Base-by-base conservation (phyloP, 495 filamentous ascomycete species). In the Podospora comata region DNA sequence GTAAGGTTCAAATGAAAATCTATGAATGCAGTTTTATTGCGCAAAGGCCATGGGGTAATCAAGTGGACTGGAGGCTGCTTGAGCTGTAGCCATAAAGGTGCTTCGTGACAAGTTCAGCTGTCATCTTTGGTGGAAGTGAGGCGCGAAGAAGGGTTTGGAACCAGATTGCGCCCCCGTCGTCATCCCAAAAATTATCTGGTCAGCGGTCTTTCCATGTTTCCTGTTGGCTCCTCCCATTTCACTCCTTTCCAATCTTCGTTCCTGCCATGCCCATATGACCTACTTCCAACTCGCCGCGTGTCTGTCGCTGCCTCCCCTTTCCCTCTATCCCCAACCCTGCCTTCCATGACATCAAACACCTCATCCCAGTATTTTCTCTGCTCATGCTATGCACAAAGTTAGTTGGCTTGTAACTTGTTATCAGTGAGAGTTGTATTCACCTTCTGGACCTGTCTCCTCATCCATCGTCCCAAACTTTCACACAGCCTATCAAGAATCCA, bases 401-500 rank as follows among this genome's bases (percentile, higher is more conserved):
- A 28, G 16, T 48, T n/a, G 19, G 15, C 5, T 28, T 48, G 5
- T 2, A 19, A 9, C 60, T n/a, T 34, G 18, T 11, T 23, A 58
- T 19, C 5, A 20, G n/a, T 15, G 55, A 58, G 23, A 19, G 13
- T 4, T 7, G 4, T 20, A 23, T 26, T 61, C 16, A 27, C 23
- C 20, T 26, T 20, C 5, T 32, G n/a, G 34, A 13, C 72, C 67
- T 78, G 77, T 44, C 61, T 69, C 59, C 70, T 71, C 7, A 76
- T 80, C 64, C 81, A 82, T 44, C 80, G 55, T 60, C 77, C 73
- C 73, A 91, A 61, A 34, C 81, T 85, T 68, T 84, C 81, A 32
- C 84, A 83, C 54, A 91, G 70, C 67, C 83, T 80, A 71, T 87
- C 84, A 4, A 94, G 75, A 28, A 93, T 78, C 91, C 90, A 94